Evolutionary conservation across 371 early-diverging fungal genomes (phyloP), one percentile per base, ranked within the genome.

Genomic region (Mucor mucedo): DNA sequence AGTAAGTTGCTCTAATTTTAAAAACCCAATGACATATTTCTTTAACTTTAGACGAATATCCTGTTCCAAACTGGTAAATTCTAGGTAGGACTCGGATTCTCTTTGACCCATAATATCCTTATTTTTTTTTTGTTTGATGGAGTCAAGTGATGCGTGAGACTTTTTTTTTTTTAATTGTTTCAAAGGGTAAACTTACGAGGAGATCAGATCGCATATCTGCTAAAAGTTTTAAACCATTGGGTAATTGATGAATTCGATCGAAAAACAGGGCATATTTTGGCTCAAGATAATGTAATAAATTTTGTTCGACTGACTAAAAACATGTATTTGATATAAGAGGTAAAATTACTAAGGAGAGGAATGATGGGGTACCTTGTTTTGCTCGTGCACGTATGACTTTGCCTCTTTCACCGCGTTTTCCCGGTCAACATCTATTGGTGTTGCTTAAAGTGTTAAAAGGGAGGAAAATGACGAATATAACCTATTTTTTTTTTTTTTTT

Each of bases 211-310:
- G 83, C 78, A 94, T 75, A 45, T 88, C 83, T 0, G 92, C 83
- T 41, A 94, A 69, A 60, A 90, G 91, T 52, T 85, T 83, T 71
- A 91, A 82, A 11, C 95, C 95, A 33, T 86, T 88, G 0, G 93
- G 92, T 16, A 92, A 75, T 9, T 81, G 79, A 68, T 86, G 87
- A 48, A 93, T 84, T 50, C 85, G 84, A 60, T 87, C 86, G 68
- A 94, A 91, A 29, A 94, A 86, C 57, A 72, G 73, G 50, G 78
- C 76, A 73, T 90, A 88, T 4, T 70, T 72, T 1, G 93, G 93
- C 0, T 79, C 78, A 21, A 93, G 69, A n/a, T 80, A 70, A 33
- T 87, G 78, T 13, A 87, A 83, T 16, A 94, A 71, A 8, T 72
- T 63, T 38, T 84, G 78, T 49, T 90, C 87, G 14, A 81, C 75